These are phyloP conservation scores for Boletus barrowsii DNA, from an alignment of 768 basidiomycete genomes.

Conservation along the genomic window DNA sequence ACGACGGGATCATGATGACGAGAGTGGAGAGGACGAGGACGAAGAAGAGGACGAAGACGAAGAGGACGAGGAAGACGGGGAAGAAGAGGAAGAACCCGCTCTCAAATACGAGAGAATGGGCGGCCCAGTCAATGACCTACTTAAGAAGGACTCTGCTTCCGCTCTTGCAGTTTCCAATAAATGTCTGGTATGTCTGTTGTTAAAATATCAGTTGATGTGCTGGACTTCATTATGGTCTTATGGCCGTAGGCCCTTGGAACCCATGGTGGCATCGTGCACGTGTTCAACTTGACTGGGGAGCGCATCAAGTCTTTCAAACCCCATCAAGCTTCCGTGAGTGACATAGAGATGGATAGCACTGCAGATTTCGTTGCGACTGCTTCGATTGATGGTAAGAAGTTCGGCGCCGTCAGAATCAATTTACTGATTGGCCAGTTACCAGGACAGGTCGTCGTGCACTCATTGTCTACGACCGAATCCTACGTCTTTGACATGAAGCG, in stretches of 20 bases:
- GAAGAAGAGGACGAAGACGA: slow-evolving; percentile 33
- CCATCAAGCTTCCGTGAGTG: slow-evolving; percentile 83
- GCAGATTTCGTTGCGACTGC: slow-evolving; percentile 91
- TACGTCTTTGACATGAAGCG: slow-evolving; percentile 90
- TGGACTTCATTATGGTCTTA: not conserved
- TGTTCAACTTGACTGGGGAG: slow-evolving; percentile 74
- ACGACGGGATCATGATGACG: not conserved
- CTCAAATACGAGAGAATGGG: slow-evolving; percentile 87
- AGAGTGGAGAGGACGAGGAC: slow-evolving; percentile 17
- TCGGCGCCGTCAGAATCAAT: slow-evolving; percentile 45
- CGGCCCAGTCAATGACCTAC: slow-evolving; percentile 67
- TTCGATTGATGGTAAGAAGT: slow-evolving; percentile 80
- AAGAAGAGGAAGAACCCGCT: slow-evolving; percentile 87
- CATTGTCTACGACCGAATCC: slow-evolving; percentile 71
- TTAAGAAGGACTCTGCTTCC: slow-evolving; percentile 88
- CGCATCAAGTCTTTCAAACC: slow-evolving; percentile 88
- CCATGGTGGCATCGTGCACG: slow-evolving; percentile 88
- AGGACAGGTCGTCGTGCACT: slow-evolving; percentile 92
- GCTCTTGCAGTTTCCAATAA: slow-evolving; percentile 74
- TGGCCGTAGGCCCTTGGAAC: slow-evolving; percentile 78
- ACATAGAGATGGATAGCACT: slow-evolving; percentile 79
- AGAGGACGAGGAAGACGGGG: slow-evolving; percentile 56
- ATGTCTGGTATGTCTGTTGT: slow-evolving; percentile 51
- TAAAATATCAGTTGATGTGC: not conserved
- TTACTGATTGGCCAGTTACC: slow-evolving; percentile 34